Conservation (phyloP, 768 basidiomycete species). For the Terana coerulea region DNA sequence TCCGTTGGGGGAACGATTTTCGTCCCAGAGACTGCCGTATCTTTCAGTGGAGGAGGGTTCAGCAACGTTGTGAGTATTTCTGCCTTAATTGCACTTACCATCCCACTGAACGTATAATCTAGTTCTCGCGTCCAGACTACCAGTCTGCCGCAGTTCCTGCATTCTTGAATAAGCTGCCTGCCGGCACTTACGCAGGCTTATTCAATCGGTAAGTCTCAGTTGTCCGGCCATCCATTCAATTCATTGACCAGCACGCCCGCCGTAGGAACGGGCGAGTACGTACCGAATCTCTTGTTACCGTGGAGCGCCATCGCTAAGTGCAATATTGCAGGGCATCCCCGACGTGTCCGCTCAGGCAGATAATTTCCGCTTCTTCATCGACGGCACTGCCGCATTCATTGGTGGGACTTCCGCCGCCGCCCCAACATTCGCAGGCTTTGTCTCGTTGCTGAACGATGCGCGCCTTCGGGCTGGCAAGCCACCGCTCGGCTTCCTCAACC, state of each 20-base stretch:
- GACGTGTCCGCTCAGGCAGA: constrained; percentile 62
- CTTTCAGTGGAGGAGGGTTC: constrained; percentile 73
- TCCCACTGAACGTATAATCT: not conserved
- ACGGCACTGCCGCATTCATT: constrained; percentile 35
- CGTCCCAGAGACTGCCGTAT: constrained; percentile 56
- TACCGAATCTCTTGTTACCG: not conserved
- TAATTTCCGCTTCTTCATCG: constrained; percentile 44
- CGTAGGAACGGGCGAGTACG: constrained; percentile 53
- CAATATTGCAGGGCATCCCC: constrained; percentile 43
- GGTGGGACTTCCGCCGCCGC: constrained; percentile 65
- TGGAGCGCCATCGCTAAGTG: not conserved
- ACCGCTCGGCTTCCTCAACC: constrained; percentile 37
- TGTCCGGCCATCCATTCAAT: not conserved
- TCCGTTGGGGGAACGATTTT: constrained; percentile 61
- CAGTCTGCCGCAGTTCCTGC: constrained; percentile 41
- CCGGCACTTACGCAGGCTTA: constrained; percentile 50
- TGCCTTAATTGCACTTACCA: not conserved
- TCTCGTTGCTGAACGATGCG: constrained; percentile 50
- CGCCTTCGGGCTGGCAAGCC: constrained; percentile 25
- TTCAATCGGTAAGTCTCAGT: constrained; percentile 49
- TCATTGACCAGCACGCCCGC: not conserved
- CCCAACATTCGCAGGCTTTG: constrained; percentile 61
- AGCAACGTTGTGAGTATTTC: constrained; percentile 52
- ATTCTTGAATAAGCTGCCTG: constrained; percentile 43
- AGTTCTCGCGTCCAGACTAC: constrained; percentile 55